Conservation (phyloP, 352 stramenopile species). For the Aphanomyces cochlioides region DNA sequence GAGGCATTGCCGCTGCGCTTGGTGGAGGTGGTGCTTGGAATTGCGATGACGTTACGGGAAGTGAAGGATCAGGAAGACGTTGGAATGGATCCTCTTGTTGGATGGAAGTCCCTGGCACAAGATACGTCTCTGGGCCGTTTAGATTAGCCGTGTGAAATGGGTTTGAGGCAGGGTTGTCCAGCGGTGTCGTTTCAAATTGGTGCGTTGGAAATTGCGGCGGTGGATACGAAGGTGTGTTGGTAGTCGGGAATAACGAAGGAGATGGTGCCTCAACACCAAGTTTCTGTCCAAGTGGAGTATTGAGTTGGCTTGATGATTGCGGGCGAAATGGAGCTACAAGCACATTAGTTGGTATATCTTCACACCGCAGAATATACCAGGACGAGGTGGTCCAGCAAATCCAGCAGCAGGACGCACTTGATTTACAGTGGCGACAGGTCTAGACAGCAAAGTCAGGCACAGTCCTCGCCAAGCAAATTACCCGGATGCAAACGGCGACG, state of each 20-base stretch:
- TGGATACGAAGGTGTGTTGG: neutral
- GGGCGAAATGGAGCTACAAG: constrained; percentile 8
- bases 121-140: neutral
- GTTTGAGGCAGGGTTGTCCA: neutral
- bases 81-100: constrained; percentile 26
- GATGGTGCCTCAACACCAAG: neutral
- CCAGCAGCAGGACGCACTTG: constrained; percentile 14
- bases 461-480: neutral
- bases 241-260: neutral
- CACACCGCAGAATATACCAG: neutral
- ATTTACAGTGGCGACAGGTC: constrained; percentile 23
- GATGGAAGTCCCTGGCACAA: constrained; percentile 6
- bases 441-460: neutral
- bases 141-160: constrained; percentile 26
- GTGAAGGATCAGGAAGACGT: constrained; percentile 5
- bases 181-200: constrained; percentile 3
- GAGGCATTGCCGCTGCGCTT: neutral
- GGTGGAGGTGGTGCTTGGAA: constrained; percentile 24
- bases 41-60: constrained; percentile 2
- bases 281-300: constrained; percentile 8
- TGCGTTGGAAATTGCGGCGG: neutral
- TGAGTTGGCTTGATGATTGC: constrained; percentile 14
- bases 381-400: neutral
- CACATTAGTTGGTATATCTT: neutral
- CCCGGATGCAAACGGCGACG: constrained; percentile 27